Base-by-base conservation (phyloP, 208 protist genomes). In the Trypanosoma boissoni region DNA sequence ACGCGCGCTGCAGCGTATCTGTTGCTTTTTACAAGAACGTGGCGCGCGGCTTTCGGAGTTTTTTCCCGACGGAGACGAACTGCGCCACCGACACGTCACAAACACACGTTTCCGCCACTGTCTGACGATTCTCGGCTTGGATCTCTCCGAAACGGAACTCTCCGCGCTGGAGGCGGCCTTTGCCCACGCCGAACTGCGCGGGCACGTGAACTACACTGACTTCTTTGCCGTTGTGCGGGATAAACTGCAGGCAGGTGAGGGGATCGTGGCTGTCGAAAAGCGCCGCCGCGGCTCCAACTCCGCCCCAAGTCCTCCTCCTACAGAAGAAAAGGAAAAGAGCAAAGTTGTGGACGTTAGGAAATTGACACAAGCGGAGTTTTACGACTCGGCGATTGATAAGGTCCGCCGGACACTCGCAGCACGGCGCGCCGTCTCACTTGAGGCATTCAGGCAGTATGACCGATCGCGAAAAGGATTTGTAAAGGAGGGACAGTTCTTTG, bases 401-500 rank as follows among this genome's bases (percentile, higher is more conserved):
- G 72, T 91, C 10, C 72, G 75, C 9, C 80, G 78, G 26, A 64
- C 72, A 8, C 63, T 90, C 14, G 70, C 69, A 32, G 29, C 79
- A 6, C 83, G 83, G 10, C 86, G 78, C 18, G 72, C 79, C 9
- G 58, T 32, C 27, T 74, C 81, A 14, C 80, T 83, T 10, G 48
- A 61, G 10, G 72, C 83, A 0, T 94, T 97, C 32, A 73, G 84
- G 27, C 83, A 95, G 64, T 95, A 90, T 49, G 91, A 97, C 60
- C 61, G 65, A 21, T 50, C 82, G 14, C 78, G 88, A 7, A 83
- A 81, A 24, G 88, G 86, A 1, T 66, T 73, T 54, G 80, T 97
- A 50, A 92, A 85, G 45, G 76, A 87, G 50, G 78, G 80, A 2
- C 88, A 95, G 66, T 97, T 97, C 64, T 89, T 91, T 37, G 75